Percentiles rank a stretch among this genome's conserved stretches.
These are phyloP conservation scores for Calonectria pteridis DNA, from an alignment of 2,329 filamentous ascomycete species.

Conservation along the genomic window DNA sequence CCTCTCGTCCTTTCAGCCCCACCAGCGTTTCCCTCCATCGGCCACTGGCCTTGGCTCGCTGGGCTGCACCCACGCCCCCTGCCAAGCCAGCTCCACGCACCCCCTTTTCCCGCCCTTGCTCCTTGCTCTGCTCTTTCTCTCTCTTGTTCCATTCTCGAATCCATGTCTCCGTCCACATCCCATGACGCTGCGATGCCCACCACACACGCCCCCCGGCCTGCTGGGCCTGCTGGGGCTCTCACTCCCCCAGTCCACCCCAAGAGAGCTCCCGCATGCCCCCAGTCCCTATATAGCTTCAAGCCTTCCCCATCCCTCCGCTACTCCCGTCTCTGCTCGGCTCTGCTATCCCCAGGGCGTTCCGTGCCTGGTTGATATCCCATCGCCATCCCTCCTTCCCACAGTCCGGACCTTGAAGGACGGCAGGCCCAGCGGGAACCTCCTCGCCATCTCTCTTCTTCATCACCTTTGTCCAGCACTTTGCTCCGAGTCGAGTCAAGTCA, in stretches of 20 bases:
- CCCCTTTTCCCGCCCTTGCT: constrained; percentile 3
- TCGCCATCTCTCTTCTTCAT: not conserved
- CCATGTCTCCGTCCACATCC: constrained; percentile 32
- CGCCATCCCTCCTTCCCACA: constrained; percentile 23
- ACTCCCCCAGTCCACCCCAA: constrained; percentile 27
- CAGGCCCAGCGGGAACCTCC: constrained; percentile 23
- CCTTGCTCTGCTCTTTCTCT: constrained; percentile 22
- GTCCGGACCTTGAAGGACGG: constrained; percentile 31
- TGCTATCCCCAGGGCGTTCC: constrained; percentile 39
- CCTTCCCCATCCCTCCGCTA: constrained; percentile 32
- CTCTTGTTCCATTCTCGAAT: constrained; percentile 26
- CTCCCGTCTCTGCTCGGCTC: constrained; percentile 33
- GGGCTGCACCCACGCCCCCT: not conserved
- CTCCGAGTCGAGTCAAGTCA: constrained; percentile 23
- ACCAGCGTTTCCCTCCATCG: constrained; percentile 3
- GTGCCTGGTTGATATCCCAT: constrained; percentile 41
- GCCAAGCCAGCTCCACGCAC: not conserved
- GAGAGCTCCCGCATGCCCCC: constrained; percentile 31
- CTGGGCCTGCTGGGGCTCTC: constrained; percentile 3
- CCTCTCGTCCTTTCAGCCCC: not conserved
- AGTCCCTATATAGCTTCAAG: constrained; percentile 48
- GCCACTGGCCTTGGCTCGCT: not conserved
- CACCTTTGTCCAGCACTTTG: not conserved
- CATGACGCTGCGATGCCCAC: constrained; percentile 33
- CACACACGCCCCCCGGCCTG: constrained; percentile 19